Evolutionary conservation across 306 rosid species (phyloP).

Genomic region (Abrus precatorius): DNA sequence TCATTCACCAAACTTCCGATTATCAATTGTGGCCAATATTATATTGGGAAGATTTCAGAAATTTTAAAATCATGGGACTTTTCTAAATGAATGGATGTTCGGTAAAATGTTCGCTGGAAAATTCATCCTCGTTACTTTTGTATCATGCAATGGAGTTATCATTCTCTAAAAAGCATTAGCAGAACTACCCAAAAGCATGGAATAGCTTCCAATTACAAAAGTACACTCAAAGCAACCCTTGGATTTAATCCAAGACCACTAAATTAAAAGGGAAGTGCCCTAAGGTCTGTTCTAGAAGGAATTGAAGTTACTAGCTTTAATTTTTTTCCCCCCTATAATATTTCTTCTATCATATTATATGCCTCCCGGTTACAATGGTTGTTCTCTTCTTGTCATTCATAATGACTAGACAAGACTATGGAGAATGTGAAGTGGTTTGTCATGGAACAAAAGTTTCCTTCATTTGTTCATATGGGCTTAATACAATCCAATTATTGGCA

Average conservation of each 20-base stretch:
- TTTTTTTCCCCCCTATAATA: background rate
- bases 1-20: slow-evolving; percentile 45
- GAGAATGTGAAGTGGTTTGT: slow-evolving; percentile 3
- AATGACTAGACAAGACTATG: background rate
- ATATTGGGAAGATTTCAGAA: background rate
- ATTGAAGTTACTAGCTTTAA: background rate
- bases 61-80: slow-evolving; percentile 24
- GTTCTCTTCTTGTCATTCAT: background rate
- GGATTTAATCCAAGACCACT: background rate
- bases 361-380: background rate
- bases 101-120: slow-evolving; percentile 29
- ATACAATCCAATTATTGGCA: background rate
- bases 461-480: background rate
- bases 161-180: background rate
- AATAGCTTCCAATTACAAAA: background rate
- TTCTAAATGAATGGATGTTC: slow-evolving; percentile 26
- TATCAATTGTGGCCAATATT: background rate
- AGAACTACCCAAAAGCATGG: background rate
- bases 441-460: background rate
- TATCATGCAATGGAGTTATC: slow-evolving; percentile 2
- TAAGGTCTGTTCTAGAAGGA: background rate
- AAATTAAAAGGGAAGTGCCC: slow-evolving; percentile 3
- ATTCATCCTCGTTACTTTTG: slow-evolving; percentile 5
- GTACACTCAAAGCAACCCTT: background rate
- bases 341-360: background rate